These are phyloP conservation scores for Chaetomidium leptoderma DNA, from an alignment of 495 filamentous ascomycete species.

Conservation along the genomic window DNA sequence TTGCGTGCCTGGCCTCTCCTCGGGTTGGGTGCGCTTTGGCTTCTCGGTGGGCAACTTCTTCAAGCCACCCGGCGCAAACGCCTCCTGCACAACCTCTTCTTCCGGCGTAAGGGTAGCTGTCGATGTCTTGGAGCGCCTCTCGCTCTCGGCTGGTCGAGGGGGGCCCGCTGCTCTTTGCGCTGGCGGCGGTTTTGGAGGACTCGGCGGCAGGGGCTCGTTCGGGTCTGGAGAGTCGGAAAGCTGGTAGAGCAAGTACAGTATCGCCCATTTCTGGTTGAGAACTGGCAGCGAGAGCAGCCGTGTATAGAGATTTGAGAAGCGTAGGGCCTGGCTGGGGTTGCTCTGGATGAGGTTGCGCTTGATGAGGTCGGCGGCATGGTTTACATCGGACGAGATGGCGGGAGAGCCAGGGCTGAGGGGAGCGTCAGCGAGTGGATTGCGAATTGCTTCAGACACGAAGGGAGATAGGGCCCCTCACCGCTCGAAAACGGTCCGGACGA, in stretches of 20 bases:
- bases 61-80: conserved; percentile 53
- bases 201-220: conserved; percentile 35
- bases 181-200: conserved; percentile 27
- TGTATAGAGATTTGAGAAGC: conserved; percentile 84
- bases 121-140: conserved; percentile 24
- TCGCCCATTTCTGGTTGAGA: conserved; percentile 92
- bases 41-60: conserved; percentile 37
- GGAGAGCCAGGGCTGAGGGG: conserved; percentile 30
- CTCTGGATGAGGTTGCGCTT: conserved; percentile 76
- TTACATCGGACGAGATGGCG: conserved; percentile 57
- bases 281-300: conserved; percentile 84
- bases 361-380: conserved; percentile 88
- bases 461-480: conserved; percentile 33
- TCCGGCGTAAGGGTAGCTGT: conserved; percentile 32
- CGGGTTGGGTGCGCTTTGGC: conserved; percentile 23
- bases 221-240: conserved; percentile 62
- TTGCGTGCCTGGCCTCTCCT: conserved; percentile 19
- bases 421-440: conserved; percentile 13
- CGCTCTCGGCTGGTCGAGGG: conserved; percentile 20
- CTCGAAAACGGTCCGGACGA: conserved; percentile 48
- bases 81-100: conserved; percentile 47
- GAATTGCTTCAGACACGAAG: not conserved
- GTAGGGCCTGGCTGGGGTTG: conserved; percentile 77
- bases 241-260: conserved; percentile 83
- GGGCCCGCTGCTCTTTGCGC: conserved; percentile 16